A percentile compares a stretch with the other conserved stretches of the same genome.
These are phyloP conservation scores for Anacardium occidentale DNA, from an alignment of 345 rosid genomes.

Conservation along the genomic window DNA sequence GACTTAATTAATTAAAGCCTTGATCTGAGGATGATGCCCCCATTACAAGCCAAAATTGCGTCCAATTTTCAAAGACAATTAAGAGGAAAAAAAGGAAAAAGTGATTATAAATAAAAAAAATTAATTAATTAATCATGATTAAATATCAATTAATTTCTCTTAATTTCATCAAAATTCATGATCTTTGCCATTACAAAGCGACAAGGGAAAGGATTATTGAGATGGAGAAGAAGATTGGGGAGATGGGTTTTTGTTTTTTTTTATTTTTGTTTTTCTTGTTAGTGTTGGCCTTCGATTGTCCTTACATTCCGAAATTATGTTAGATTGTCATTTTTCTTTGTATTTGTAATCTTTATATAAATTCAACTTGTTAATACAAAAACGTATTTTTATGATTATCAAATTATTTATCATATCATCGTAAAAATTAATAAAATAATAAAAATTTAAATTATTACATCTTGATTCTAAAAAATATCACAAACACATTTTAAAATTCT, in stretches of 20 bases:
- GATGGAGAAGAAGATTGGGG: conserved; percentile 8
- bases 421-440: too few relatives aligned
- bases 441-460: too few relatives aligned
- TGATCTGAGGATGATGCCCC: conserved; percentile 45
- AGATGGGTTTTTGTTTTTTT: background rate
- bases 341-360: too few relatives aligned
- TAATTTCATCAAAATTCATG: conserved; percentile 12
- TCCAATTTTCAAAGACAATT: conserved; percentile 26
- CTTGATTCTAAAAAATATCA: too few relatives aligned
- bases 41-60: conserved; percentile 40
- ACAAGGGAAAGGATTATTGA: conserved; percentile 26
- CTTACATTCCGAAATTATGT: conserved; percentile 40
- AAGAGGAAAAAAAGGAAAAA: conserved; percentile 33
- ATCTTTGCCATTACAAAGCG: conserved; percentile 19
- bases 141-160: background rate
- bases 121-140: too few relatives aligned
- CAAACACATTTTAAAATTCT: too few relatives aligned
- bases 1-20: conserved; percentile 31
- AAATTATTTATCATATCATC: too few relatives aligned
- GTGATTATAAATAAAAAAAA: conserved; percentile 5
- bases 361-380: too few relatives aligned
- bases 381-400: too few relatives aligned
- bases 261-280: conserved; percentile 2
- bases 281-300: conserved; percentile 27
- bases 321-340: conserved; percentile 34